A percentile compares a stretch with the other conserved stretches of the same genome.
Conservation (phyloP, 1,139 yeast species). For the Saccharomyces hybrid region DNA sequence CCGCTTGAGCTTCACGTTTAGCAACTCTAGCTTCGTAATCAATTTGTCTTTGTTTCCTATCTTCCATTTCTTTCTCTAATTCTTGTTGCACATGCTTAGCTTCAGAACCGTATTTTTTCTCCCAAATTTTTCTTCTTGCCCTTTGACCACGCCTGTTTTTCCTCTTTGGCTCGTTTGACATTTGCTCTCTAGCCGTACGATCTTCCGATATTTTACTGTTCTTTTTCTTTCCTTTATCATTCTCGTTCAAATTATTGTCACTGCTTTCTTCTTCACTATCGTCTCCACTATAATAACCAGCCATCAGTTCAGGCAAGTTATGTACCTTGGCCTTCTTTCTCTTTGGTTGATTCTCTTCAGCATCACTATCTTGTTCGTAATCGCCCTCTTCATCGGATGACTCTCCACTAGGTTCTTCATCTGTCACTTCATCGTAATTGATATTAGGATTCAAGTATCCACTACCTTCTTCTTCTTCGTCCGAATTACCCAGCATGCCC, state of each 20-base stretch:
- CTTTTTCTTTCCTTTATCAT: not conserved
- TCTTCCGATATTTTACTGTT: not conserved
- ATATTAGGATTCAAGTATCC: constrained; percentile 34
- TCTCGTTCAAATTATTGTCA: constrained; percentile 45
- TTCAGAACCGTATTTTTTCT: constrained; percentile 67
- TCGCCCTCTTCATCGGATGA: constrained; percentile 34
- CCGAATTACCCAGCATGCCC: constrained; percentile 46
- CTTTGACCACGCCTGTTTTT: constrained; percentile 95
- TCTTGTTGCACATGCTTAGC: constrained; percentile 79
- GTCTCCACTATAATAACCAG: constrained; percentile 72
- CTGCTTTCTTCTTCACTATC: constrained; percentile 45
- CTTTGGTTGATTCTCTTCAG: constrained; percentile 34
- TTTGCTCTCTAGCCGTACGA: constrained; percentile 42
- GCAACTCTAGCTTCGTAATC: constrained; percentile 71
- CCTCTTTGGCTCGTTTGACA: constrained; percentile 37
- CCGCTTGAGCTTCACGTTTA: constrained; percentile 49
- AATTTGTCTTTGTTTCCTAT: constrained; percentile 49
- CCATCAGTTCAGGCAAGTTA: constrained; percentile 60
- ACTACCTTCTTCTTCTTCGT: constrained; percentile 35
- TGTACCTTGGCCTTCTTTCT: constrained; percentile 21
- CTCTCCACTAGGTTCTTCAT: constrained; percentile 30
- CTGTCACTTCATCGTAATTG: constrained; percentile 46
- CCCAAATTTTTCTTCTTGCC: constrained; percentile 96
- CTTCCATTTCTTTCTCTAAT: constrained; percentile 44
- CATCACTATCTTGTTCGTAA: constrained; percentile 28